Evolutionary conservation across 257 asterid species (phyloP), one percentile per base, ranked within the genome.

Genomic region (Plantago major): DNA sequence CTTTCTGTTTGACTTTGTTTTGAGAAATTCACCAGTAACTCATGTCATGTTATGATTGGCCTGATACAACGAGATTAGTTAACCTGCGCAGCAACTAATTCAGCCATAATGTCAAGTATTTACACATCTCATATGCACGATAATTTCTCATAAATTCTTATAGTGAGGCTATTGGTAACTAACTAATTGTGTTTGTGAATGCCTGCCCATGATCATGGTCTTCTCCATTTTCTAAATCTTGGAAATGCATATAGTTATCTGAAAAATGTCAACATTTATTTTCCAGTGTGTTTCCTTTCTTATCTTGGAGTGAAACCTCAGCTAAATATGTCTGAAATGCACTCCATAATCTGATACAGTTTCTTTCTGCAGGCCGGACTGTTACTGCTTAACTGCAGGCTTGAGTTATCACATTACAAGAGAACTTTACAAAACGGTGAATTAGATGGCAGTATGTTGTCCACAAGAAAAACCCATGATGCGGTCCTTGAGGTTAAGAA

Each of bases 341-440:
- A 19, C 17, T 45, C 49, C 46, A 52, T 71, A 65, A 59, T 54
- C 60, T 46, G 37, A 72, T 66, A 46, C 47, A 46, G 47, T 58
- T 70, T 66, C 64, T 79, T 58, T 37, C 63, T 75, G 84, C 93
- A 93, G 99, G 97, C 89, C 47, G 90, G 82, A 63, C 63, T 84
- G 43, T 62, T 85, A 57, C 60, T 68, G 79, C 60, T 68, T 42
- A 75, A 78, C 62, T 93, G 99, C 66, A 73, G 74, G 74, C 75
- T 49, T 59, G 96, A 87, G 79, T 67, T 87, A 55, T 66, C 71
- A 46, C 78, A 46, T 46, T 81, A 79, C 60, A 75, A 73, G 77
- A 78, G 66, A 76, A 78, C 75, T 50, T 63, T 87, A 71, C 75
- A 81, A 68, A 81, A 84, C 70, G 67, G 68, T 45, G 75, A 82